Evolutionary conservation across 2,329 filamentous ascomycete genomes (phyloP).

Genomic region (Verticillium isaacii): DNA sequence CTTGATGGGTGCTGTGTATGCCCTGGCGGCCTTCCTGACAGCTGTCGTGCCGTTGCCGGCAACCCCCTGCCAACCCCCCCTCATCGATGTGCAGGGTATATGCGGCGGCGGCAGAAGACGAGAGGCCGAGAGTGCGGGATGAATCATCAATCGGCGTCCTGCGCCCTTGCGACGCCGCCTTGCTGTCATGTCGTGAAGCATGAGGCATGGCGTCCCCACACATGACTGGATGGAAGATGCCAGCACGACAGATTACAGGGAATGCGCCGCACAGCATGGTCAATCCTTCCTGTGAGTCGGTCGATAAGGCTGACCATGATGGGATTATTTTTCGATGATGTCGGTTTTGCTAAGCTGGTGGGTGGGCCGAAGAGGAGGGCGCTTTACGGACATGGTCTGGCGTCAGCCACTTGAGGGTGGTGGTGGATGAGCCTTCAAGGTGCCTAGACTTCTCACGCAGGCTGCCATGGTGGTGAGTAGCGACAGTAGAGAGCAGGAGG

Average conservation of each 20-base stretch:
- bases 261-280: background rate
- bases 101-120: background rate
- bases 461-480: background rate
- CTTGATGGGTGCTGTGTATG: background rate
- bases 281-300: background rate
- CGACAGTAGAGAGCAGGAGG: background rate
- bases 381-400: background rate
- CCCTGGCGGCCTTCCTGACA: background rate
- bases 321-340: background rate
- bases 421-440: background rate
- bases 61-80: background rate
- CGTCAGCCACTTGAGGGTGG: background rate
- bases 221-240: background rate
- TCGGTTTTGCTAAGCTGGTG: background rate
- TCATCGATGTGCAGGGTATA: background rate
- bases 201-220: background rate
- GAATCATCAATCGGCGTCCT: background rate
- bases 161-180: background rate
- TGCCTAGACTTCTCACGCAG: background rate
- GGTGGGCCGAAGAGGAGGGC: background rate
- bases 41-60: background rate
- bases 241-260: background rate
- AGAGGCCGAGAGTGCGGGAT: background rate
- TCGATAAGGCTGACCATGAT: background rate
- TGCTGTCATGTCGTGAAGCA: background rate